phyloP scores from a whole-genome alignment of 2,329 filamentous ascomycete genomes.

The Aspergillus sp. region DNA sequence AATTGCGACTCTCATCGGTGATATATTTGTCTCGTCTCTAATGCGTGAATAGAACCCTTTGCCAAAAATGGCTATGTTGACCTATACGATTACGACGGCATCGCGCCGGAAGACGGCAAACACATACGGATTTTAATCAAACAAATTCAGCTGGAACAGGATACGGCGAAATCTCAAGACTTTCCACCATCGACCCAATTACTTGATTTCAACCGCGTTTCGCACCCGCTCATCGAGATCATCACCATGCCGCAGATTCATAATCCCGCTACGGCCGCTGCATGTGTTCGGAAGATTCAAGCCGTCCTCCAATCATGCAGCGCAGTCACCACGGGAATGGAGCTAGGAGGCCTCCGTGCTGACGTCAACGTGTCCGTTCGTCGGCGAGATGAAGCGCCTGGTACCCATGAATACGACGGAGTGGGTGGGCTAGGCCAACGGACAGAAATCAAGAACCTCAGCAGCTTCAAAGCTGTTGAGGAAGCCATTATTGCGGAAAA shows the following conservation, averaged over 20 bases:
- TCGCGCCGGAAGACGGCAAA: conserved; percentile 65
- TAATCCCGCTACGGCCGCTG: conserved; percentile 77
- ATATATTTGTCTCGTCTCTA: background rate
- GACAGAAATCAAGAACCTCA: conserved; percentile 96
- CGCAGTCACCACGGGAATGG: conserved; percentile 86
- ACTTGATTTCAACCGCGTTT: conserved; percentile 90
- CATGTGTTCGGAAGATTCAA: conserved; percentile 84
- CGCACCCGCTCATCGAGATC: conserved; percentile 85
- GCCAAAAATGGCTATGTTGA: conserved; percentile 64
- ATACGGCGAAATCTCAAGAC: conserved; percentile 88
- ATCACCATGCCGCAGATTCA: conserved; percentile 88
- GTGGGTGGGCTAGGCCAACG: conserved; percentile 67
- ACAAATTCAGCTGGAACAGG: conserved; percentile 95
- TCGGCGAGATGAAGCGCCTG: conserved; percentile 45
- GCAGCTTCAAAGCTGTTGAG: conserved; percentile 89
- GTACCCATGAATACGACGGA: conserved; percentile 47
- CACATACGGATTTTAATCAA: conserved; percentile 73
- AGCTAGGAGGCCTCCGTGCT: conserved; percentile 79
- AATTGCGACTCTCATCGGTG: background rate
- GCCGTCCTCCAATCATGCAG: conserved; percentile 70
- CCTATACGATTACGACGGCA: conserved; percentile 68
- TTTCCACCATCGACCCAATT: conserved; percentile 67
- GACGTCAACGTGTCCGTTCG: conserved; percentile 93
- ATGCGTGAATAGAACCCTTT: conserved; percentile 45
- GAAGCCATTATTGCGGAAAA: conserved; percentile 89